Conservation (phyloP, 176 grass and related monocot genomes). For the Hyparrhenia diplandra region DNA sequence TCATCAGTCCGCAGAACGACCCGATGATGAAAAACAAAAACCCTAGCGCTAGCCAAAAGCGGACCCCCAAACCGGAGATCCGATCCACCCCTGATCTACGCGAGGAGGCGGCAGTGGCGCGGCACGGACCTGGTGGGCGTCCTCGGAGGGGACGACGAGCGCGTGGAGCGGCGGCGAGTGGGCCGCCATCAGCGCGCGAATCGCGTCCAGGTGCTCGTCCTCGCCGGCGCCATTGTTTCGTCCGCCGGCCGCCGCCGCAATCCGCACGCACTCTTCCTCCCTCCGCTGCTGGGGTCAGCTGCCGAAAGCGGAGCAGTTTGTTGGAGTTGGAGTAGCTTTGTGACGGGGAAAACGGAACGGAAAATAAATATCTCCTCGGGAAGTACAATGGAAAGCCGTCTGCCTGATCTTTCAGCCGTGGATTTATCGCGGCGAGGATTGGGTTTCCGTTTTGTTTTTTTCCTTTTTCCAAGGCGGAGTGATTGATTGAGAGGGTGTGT, state of each 20-base stretch:
- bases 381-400: not conserved
- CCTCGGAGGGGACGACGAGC: constrained; percentile 84
- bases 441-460: not conserved
- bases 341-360: not conserved
- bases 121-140: constrained; percentile 81
- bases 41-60: not conserved
- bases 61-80: constrained; percentile 1
- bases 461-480: no score
- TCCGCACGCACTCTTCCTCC: not conserved
- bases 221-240: constrained; percentile 19
- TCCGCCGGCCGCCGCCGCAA: not conserved
- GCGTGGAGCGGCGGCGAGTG: constrained; percentile 83
- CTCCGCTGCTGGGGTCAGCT: not conserved
- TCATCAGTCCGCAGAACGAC: not conserved
- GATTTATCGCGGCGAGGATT: not conserved
- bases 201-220: constrained; percentile 58
- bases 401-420: not conserved
- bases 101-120: no score
- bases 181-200: constrained; percentile 69
- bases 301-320: not conserved
- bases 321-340: not conserved
- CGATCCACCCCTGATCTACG: not conserved
- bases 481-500: no score
- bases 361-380: not conserved
- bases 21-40: not conserved